Base-by-base conservation (phyloP, 352 stramenopile genomes). In the Halophytophthora batemanensis region DNA sequence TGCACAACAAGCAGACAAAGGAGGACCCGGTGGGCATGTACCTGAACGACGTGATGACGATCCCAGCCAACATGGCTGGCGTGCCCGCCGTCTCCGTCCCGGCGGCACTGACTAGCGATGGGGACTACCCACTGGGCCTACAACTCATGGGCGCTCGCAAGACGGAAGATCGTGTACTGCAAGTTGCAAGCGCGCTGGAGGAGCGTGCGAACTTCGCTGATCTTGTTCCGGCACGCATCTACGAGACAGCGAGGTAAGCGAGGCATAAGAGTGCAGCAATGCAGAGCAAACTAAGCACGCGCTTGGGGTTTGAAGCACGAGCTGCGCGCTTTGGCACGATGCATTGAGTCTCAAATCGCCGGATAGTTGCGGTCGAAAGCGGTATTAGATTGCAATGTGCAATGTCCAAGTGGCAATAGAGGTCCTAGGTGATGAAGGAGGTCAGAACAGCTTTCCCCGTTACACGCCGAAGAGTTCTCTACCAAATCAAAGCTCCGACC, bases 31-130 rank as follows among this genome's bases (percentile, higher is more conserved):
- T 96, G 12, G 70, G 59, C 8, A 90, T 93, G 78, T 96, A 96
- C 52, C 59, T 96, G 38, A 96, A 96, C 58, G 91, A 98, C 52
- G 83, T 97, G 19, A 95, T 97, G 72, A 98, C 90, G 2, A 87
- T 97, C 19, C 85, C 89, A 8, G 81, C 84, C 2, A 96, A 87
- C 50, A 74, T 97, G 46, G 90, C 90, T 0, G 86, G 90, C 6
- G 44, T 97, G 1, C 90, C 90, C 19, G 72, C 88, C 6, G 69
- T 97, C 13, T 95, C 87, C 2, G 44, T 96, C 18, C 87, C 87
- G 2, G 71, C 70, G 8, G 77, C 80, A 18, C 56, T 87, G 18
- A 92, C 78, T 10, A 78, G 19, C 13, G 64, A 74, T 10, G 72
- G 66, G 4, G 54, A 75, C 12, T 72, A 88, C 31, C 81, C 85